Evolutionary conservation across 306 rosid genomes (phyloP), one percentile per base, ranked within the genome.

Genomic region (Trifolium fragiferum): DNA sequence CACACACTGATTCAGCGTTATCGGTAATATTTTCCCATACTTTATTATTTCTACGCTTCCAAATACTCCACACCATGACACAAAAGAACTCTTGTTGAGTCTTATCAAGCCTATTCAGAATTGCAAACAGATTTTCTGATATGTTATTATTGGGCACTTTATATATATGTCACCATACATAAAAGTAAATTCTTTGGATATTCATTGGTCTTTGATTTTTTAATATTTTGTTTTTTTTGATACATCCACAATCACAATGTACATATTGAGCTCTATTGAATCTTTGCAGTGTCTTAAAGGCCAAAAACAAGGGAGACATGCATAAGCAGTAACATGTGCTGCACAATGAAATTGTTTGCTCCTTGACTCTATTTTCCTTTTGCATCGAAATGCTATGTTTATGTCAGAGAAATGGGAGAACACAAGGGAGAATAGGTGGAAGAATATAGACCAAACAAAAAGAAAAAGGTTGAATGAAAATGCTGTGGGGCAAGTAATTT

Each of bases 401-500:
- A 66, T 62, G 66, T 44, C 74, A 62, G 66, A 25, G 44, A 41
- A 57, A 23, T 68, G 20, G 50, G 53, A 70, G 66, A 75, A 30
- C 9, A 32, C n/a, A 68, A 62, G 74, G 27, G 50, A 37, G 20
- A 49, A 50, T 65, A 46, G 18, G 66, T 19, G 13, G 27, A 41
- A 8, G 38, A 44, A 68, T 62, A 44, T 18, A 59, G 65, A 77
- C 21, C 27, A 71, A 23, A 27, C 44, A 13, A 14, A 16, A 68
- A 68, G 61, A 66, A 62, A 53, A 83, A 59, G 78, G 30, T 37
- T 47, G 78, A 79, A 75, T 83, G 40, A 69, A 65, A 70, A 70
- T 78, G 64, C 49, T 27, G 49, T 50, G 79, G 85, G 82, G 66
- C 78, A 76, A 54, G 82, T 76, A 62, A 61, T 60, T 16, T 55